Conservation (phyloP, 2,329 filamentous ascomycete species). For the Fusarium euwallaceae region DNA sequence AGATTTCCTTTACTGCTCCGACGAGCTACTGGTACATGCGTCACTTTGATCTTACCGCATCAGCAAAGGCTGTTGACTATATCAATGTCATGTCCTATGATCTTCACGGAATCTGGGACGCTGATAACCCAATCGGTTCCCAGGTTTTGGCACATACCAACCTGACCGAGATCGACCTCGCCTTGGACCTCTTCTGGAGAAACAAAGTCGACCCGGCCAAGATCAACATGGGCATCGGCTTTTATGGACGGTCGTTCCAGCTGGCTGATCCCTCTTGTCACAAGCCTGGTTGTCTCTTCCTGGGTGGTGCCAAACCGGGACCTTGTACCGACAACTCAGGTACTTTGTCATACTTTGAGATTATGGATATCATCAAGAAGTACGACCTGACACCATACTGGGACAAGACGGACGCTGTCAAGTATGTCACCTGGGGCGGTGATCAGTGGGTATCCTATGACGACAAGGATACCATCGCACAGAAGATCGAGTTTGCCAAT, state of each 20-base stretch:
- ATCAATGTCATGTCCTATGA: constrained; percentile 60
- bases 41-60: constrained; percentile 36
- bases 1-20: constrained; percentile 42
- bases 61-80: constrained; percentile 48
- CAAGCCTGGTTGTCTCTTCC: constrained; percentile 34
- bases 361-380: constrained; percentile 40
- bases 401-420: constrained; percentile 49
- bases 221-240: constrained; percentile 58
- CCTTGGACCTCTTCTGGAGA: constrained; percentile 61
- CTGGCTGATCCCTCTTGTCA: constrained; percentile 29
- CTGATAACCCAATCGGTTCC: constrained; percentile 48
- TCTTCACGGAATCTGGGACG: constrained; percentile 58
- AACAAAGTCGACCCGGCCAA: constrained; percentile 56
- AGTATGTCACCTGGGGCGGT: constrained; percentile 50
- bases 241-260: constrained; percentile 53
- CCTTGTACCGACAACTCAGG: constrained; percentile 42
- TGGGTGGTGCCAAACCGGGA: constrained; percentile 27
- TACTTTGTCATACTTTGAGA: constrained; percentile 45
- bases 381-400: constrained; percentile 39
- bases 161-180: constrained; percentile 59
- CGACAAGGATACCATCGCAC: constrained; percentile 20
- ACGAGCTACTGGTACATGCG: constrained; percentile 49
- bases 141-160: constrained; percentile 59
- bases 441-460: constrained; percentile 57
- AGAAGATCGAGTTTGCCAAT: constrained; percentile 47